These are phyloP conservation scores for Pseudoperonospora humuli DNA, from an alignment of 352 stramenopile species.

Conservation along the genomic window DNA sequence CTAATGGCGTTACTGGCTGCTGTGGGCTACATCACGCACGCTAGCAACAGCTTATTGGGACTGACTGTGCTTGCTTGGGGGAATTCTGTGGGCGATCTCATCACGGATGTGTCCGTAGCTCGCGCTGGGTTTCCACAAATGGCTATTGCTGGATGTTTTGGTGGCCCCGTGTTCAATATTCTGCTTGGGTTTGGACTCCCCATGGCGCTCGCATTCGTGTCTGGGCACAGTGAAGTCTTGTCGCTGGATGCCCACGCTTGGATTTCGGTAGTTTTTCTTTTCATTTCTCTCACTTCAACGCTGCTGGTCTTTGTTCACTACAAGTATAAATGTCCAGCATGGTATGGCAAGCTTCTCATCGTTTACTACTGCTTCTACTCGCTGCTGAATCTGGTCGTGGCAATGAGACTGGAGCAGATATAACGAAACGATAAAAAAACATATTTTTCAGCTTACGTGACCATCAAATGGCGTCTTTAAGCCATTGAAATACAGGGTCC, in stretches of 20 bases:
- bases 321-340: constrained; percentile 49
- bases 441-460: constrained; percentile 3
- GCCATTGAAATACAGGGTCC: constrained; percentile 52
- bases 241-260: constrained; percentile 57
- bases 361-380: constrained; percentile 67
- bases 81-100: constrained; percentile 78
- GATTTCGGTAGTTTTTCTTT: constrained; percentile 69
- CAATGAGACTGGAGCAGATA: constrained; percentile 22
- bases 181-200: constrained; percentile 70
- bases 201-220: constrained; percentile 52
- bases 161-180: constrained; percentile 79
- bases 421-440: constrained; percentile 2
- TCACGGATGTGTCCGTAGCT: constrained; percentile 78
- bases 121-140: constrained; percentile 75
- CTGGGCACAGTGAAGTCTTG: constrained; percentile 32
- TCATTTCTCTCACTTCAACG: constrained; percentile 42
- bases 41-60: constrained; percentile 66
- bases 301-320: constrained; percentile 46
- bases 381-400: constrained; percentile 54
- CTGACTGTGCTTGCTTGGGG: constrained; percentile 79
- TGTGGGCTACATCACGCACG: constrained; percentile 64
- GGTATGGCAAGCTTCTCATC: constrained; percentile 70
- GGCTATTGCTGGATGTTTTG: constrained; percentile 80
- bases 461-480: constrained; percentile 40
- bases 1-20: constrained; percentile 76